phyloP scores from a whole-genome alignment of 2,329 filamentous ascomycete species.

The Apiospora marii region DNA sequence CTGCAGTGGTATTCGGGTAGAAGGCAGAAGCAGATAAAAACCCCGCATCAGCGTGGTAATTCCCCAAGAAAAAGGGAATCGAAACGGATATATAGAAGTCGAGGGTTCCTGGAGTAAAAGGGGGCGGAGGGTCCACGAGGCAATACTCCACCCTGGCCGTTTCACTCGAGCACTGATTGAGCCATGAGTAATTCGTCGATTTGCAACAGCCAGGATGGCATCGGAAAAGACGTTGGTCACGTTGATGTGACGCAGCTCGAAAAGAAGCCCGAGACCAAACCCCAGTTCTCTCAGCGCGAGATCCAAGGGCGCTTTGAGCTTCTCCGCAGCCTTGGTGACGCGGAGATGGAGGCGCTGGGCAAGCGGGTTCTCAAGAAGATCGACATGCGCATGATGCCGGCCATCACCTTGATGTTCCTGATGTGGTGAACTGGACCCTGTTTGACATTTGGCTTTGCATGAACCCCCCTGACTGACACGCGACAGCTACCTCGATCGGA shows the following conservation, averaged over 20 bases:
- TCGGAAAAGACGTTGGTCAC: not conserved
- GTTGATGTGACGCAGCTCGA: not conserved
- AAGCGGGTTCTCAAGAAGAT: conserved; percentile 41
- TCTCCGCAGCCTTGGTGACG: conserved; percentile 33
- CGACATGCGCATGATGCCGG: conserved; percentile 43
- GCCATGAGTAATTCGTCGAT: not conserved
- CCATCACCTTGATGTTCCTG: conserved; percentile 40
- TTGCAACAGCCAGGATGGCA: not conserved
- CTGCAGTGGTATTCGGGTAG: not conserved
- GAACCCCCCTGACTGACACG: not conserved
- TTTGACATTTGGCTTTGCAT: no score
- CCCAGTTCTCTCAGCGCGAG: conserved; percentile 27
- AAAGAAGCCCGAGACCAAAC: not conserved
- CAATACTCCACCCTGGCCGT: not conserved
- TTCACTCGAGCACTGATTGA: not conserved
- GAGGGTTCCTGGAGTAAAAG: not conserved
- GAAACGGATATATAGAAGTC: not conserved
- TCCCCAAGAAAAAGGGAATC: no score
- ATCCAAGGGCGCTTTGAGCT: conserved; percentile 37
- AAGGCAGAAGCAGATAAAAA: not conserved
- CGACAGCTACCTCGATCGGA: conserved; percentile 56
- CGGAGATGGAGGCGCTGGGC: conserved; percentile 38
- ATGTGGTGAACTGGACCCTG: no score
- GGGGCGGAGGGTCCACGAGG: not conserved
- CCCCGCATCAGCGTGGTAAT: not conserved